Base-by-base conservation (phyloP, 2,329 filamentous ascomycete species). In the Sphaerulina vaccinii region DNA sequence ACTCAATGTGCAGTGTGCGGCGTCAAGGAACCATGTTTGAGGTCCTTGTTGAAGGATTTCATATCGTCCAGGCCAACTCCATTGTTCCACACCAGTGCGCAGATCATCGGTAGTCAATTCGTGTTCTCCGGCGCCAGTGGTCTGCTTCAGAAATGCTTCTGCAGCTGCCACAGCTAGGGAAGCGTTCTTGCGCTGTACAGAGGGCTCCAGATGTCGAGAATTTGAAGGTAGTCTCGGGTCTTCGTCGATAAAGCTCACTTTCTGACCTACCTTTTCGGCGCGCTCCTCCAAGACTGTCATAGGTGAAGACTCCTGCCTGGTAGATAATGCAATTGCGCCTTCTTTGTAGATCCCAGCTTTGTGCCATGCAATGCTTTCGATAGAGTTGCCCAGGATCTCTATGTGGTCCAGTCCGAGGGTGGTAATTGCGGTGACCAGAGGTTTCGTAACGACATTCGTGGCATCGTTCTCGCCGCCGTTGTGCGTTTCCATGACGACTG, bases 391-490 rank as follows among this genome's bases (percentile, higher is more conserved):
- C 23, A 96, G 75, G 78, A 93, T 84, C 5, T 79, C 81, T 0
- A 86, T 83, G 69, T 96, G 91, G 62, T 96, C 90, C 57, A 95
- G 85, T 2, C 88, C 90, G 27, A 96, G 70, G 62, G 85, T 88
- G n/a, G 89, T 85, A 37, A 96, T 84, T 0, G 85, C 87, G 0
- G 83, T 80, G 1, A 85, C 85, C 2, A 81, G 83, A 1, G 90
- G 86, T 7, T 80, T 77, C 9, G 78, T 74, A 3, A 97, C 70
- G 16, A 96, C 80, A 65, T 96, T 97, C 6, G 92, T 97, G 24
- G 87, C 86, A 66, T 96, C 92, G 63, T 90, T 90, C 72, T 95
- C 89, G 41, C 91, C 92, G 15, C 92, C 92, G 56, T 96, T 92
- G 1, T 92, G 91, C 62, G 89, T 93, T 72, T 97, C 92, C 27